Percentiles rank a stretch among this genome's conserved stretches.
These are phyloP conservation scores for Lagerstroemia speciosa DNA, from an alignment of 345 rosid genomes.

Conservation along the genomic window DNA sequence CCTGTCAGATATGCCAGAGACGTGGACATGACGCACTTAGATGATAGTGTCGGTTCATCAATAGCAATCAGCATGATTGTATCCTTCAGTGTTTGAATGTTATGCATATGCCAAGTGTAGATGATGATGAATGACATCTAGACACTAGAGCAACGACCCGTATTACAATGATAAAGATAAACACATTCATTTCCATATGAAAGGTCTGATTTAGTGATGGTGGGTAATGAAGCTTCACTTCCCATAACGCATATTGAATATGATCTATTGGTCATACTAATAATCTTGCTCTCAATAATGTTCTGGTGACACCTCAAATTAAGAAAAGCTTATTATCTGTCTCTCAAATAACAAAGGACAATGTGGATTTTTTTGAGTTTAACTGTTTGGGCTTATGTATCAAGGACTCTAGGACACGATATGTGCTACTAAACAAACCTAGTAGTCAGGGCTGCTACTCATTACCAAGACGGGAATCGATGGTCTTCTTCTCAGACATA, in stretches of 20 bases:
- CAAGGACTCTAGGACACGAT: not conserved
- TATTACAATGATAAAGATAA: not conserved
- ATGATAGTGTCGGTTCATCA: not conserved
- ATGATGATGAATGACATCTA: not conserved
- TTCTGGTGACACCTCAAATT: not conserved
- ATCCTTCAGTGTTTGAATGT: not conserved
- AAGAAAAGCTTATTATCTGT: not conserved
- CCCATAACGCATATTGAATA: not conserved
- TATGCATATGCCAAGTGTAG: not conserved
- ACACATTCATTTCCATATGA: not conserved
- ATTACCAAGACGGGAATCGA: not conserved
- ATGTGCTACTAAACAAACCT: not conserved
- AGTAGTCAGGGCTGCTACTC: not conserved
- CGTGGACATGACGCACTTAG: not conserved
- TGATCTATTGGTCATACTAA: not conserved
- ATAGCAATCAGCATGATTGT: not conserved
- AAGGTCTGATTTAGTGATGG: not conserved
- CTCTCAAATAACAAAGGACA: not conserved
- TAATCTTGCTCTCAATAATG: not conserved
- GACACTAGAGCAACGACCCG: not conserved
- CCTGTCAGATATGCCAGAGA: not conserved
- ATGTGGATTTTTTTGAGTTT: slow-evolving; percentile 3
- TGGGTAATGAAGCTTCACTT: not conserved
- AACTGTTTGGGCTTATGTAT: not conserved
- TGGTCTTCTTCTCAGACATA: not conserved